Evolutionary conservation across 768 basidiomycete genomes (phyloP).

Genomic region (Auricularia sp.): DNA sequence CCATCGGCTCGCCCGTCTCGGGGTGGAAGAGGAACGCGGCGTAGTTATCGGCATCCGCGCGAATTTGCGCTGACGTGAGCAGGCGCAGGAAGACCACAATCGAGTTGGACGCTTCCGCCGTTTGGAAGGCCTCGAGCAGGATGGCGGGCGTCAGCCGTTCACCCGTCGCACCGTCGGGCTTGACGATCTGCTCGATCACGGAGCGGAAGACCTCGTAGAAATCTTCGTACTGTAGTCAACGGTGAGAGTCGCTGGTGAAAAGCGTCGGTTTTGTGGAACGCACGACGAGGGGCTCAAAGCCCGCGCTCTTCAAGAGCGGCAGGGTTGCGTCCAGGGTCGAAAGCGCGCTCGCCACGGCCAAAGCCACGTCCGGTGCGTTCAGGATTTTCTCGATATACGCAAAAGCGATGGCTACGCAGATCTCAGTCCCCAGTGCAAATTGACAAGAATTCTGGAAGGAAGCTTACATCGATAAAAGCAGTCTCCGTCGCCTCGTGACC

Average conservation of each 20-base stretch:
- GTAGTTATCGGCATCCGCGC: constrained; percentile 48
- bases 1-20: constrained; percentile 49
- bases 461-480: constrained; percentile 83
- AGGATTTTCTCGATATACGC: constrained; percentile 70
- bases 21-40: constrained; percentile 69
- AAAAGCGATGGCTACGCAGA: constrained; percentile 58
- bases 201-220: constrained; percentile 55
- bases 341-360: constrained; percentile 40
- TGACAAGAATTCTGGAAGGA: background rate
- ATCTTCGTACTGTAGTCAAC: constrained; percentile 30
- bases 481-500: constrained; percentile 66
- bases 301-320: constrained; percentile 41
- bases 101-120: constrained; percentile 51
- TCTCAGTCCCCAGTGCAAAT: constrained; percentile 3
- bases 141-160: constrained; percentile 23
- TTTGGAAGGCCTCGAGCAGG: constrained; percentile 45
- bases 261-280: constrained; percentile 22
- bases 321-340: constrained; percentile 42
- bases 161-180: constrained; percentile 24
- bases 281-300: constrained; percentile 59
- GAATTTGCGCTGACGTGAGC: constrained; percentile 75
- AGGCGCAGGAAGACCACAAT: constrained; percentile 75
- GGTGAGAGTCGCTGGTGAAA: background rate
- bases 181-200: constrained; percentile 37
- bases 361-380: constrained; percentile 30